phyloP scores from a whole-genome alignment of 1,284 basidiomycete genomes.

The Trichosporon faecale region DNA sequence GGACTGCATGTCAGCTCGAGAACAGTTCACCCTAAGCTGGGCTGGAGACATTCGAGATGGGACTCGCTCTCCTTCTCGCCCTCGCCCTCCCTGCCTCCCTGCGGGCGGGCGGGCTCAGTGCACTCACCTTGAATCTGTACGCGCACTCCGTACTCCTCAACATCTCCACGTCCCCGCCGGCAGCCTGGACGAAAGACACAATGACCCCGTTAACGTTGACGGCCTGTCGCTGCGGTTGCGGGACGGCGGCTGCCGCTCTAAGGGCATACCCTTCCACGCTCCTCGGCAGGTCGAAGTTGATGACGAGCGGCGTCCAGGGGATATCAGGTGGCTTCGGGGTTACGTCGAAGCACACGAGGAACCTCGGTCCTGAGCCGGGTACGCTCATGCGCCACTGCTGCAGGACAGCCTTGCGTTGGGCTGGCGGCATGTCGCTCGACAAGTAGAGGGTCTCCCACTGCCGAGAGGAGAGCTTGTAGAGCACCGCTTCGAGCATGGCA shows the following conservation, averaged over 20 bases:
- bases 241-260: conserved; percentile 50
- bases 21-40: too few relatives aligned
- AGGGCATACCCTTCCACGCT: conserved; percentile 94
- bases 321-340: conserved; percentile 84
- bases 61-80: too few relatives aligned
- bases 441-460: conserved; percentile 80
- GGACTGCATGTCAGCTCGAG: conserved; percentile 29
- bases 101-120: too few relatives aligned
- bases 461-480: conserved; percentile 80
- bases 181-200: conserved; percentile 92
- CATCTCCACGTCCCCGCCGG: conserved; percentile 96
- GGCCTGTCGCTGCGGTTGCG: conserved; percentile 40
- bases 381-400: conserved; percentile 57
- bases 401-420: conserved; percentile 58
- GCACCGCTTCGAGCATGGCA: conserved; percentile 75
- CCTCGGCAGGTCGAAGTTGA: conserved; percentile 93
- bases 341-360: conserved; percentile 86
- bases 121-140: conserved; percentile 67
- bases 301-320: conserved; percentile 80
- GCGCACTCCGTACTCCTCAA: conserved; percentile 94
- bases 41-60: too few relatives aligned
- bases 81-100: too few relatives aligned
- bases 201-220: conserved; percentile 65
- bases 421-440: conserved; percentile 70
- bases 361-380: conserved; percentile 52